phyloP scores from a whole-genome alignment of 352 stramenopile genomes.

The Phytopythium helicoides region DNA sequence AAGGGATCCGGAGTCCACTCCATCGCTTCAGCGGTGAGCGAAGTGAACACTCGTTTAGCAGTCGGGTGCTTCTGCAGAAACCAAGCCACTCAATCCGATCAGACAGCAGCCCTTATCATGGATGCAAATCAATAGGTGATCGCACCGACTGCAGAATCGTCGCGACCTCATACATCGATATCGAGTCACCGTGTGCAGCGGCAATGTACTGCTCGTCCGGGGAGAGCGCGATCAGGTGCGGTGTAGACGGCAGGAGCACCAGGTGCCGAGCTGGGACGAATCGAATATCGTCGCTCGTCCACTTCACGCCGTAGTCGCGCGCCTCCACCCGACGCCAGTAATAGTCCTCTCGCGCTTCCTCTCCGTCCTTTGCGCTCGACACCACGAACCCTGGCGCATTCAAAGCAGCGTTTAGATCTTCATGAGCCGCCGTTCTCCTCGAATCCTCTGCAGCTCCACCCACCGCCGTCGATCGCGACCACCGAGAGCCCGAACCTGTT shows the following conservation, averaged over 20 bases:
- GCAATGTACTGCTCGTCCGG: conserved; percentile 48
- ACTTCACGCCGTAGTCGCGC: conserved; percentile 53
- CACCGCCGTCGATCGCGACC: conserved; percentile 34
- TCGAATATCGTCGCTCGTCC: conserved; percentile 42
- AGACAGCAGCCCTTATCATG: no score
- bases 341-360: conserved; percentile 39
- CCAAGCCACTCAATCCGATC: no score
- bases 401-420: no score
- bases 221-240: conserved; percentile 55
- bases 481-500: conserved; percentile 62
- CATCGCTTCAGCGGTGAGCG: no score
- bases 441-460: not conserved
- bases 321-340: conserved; percentile 38
- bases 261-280: conserved; percentile 27
- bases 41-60: no score
- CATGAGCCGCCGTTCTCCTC: no score
- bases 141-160: conserved; percentile 49
- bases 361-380: conserved; percentile 26
- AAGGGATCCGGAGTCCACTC: no score
- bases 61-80: no score
- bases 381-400: conserved; percentile 57
- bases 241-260: conserved; percentile 35
- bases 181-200: conserved; percentile 39
- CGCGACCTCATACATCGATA: conserved; percentile 63
- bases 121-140: not conserved